phyloP scores from a whole-genome alignment of 2,329 filamentous ascomycete genomes.

The Sporothrix pseudoabietina region DNA sequence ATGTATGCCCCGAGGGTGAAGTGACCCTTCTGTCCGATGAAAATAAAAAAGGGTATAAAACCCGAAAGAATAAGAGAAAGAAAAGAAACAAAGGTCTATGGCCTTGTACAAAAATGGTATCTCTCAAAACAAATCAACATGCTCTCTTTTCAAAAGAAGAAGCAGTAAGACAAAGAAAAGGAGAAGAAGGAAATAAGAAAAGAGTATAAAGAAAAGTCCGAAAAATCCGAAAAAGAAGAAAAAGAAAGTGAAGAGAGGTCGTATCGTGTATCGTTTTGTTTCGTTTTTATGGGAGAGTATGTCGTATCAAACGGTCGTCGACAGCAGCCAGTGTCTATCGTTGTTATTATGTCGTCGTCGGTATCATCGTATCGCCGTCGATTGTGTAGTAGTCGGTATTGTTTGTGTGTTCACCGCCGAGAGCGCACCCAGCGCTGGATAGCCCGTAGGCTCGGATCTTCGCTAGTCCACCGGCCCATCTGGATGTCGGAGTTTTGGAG shows the following conservation, averaged over 20 bases:
- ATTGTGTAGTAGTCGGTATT: conserved; percentile 3
- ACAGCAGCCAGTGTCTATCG: conserved; percentile 14
- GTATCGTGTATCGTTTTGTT: neutral
- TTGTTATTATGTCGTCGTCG: neutral
- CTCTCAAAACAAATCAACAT: conserved; percentile 22
- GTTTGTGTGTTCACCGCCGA: conserved; percentile 37
- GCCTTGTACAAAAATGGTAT: conserved; percentile 23
- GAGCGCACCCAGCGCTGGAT: conserved; percentile 62
- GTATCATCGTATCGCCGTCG: neutral
- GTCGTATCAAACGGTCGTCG: neutral
- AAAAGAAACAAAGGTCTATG: neutral
- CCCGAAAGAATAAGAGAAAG: neutral
- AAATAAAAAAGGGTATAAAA: neutral
- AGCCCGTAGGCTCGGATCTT: conserved; percentile 61
- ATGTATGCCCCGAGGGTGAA: neutral
- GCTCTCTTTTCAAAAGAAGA: conserved; percentile 22
- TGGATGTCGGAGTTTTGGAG: conserved; percentile 56
- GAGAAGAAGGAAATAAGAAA: conserved; percentile 15
- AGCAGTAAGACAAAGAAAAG: neutral
- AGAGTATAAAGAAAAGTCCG: conserved; percentile 13
- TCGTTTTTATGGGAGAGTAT: neutral
- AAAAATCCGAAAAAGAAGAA: neutral
- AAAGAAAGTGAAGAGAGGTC: conserved; percentile 24
- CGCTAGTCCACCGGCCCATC: conserved; percentile 63
- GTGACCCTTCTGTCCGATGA: neutral